Conservation (phyloP, 1,284 basidiomycete species). For the Sanghuangporus sanghuang region DNA sequence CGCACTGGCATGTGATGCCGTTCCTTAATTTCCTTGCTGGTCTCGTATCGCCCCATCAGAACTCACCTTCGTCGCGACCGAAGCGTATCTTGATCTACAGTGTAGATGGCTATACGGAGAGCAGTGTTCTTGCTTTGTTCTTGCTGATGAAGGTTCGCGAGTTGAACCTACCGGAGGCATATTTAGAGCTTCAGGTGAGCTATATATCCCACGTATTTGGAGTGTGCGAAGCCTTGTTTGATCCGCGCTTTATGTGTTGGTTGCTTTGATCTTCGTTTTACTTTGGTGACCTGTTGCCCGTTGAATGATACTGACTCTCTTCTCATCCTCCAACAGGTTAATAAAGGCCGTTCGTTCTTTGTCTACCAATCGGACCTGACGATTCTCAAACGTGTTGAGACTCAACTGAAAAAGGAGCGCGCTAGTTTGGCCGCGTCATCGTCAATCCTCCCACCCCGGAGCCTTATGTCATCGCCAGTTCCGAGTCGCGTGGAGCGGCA, state of each 20-base stretch:
- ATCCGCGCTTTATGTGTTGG: neutral
- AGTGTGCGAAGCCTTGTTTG: neutral
- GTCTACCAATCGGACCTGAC: constrained; percentile 83
- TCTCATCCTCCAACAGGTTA: constrained; percentile 34
- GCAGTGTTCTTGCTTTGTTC: constrained; percentile 81
- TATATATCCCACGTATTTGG: neutral
- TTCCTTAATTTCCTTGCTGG: constrained; percentile 22
- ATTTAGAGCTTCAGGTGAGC: constrained; percentile 68
- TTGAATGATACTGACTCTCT: neutral
- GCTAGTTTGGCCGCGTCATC: constrained; percentile 27
- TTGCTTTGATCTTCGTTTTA: neutral
- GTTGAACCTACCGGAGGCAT: constrained; percentile 80
- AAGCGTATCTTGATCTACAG: constrained; percentile 70
- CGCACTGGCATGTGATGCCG: constrained; percentile 14
- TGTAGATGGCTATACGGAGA: constrained; percentile 88
- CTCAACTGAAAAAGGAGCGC: constrained; percentile 44
- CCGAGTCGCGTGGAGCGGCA: constrained; percentile 1
- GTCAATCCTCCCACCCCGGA: constrained; percentile 15
- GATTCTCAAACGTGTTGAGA: constrained; percentile 74
- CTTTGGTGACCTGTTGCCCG: neutral
- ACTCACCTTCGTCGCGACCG: constrained; percentile 40
- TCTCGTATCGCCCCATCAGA: constrained; percentile 18
- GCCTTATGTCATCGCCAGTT: neutral
- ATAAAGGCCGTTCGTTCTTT: constrained; percentile 80
- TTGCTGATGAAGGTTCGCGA: constrained; percentile 82